A percentile compares a stretch with the other conserved stretches of the same genome.
phyloP scores from a whole-genome alignment of 495 filamentous ascomycete genomes.

The Xylaria telfairii region DNA sequence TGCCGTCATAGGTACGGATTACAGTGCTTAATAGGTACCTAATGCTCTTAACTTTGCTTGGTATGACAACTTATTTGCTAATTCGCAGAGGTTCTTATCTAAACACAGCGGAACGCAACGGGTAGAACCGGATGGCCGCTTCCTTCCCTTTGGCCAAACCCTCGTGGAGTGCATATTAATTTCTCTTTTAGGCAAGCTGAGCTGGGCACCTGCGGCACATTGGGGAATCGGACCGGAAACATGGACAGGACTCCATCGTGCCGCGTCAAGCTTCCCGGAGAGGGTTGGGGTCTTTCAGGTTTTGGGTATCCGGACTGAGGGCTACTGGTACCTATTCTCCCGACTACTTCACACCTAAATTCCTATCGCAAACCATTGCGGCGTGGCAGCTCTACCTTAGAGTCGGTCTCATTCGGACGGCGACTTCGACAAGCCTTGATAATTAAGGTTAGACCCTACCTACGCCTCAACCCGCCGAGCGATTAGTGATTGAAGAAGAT shows the following conservation, averaged over 20 bases:
- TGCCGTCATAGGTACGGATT: too few species aligned
- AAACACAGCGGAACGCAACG: background rate
- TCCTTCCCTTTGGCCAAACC: background rate
- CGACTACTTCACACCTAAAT: background rate
- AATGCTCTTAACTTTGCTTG: background rate
- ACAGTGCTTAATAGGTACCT: too few species aligned
- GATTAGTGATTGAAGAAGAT: slow-evolving; percentile 8
- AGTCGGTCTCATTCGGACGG: background rate
- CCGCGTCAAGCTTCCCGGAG: slow-evolving; percentile 8
- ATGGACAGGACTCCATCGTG: background rate
- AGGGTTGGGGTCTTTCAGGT: slow-evolving; percentile 4
- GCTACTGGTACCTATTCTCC: background rate
- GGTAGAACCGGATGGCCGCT: background rate
- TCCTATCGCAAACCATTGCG: background rate
- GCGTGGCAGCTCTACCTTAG: background rate
- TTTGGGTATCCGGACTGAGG: background rate
- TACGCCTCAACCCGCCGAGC: background rate
- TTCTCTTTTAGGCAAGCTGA: slow-evolving; percentile 14
- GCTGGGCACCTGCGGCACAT: background rate
- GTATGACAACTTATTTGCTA: slow-evolving; percentile 13
- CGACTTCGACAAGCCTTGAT: background rate
- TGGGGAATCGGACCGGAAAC: slow-evolving; percentile 4
- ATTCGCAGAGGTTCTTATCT: background rate
- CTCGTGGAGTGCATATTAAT: slow-evolving; percentile 31
- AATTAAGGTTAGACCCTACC: too few species aligned